Evolutionary conservation across 257 asterid species (phyloP).

Genomic region (Orobanche coerulescens): DNA sequence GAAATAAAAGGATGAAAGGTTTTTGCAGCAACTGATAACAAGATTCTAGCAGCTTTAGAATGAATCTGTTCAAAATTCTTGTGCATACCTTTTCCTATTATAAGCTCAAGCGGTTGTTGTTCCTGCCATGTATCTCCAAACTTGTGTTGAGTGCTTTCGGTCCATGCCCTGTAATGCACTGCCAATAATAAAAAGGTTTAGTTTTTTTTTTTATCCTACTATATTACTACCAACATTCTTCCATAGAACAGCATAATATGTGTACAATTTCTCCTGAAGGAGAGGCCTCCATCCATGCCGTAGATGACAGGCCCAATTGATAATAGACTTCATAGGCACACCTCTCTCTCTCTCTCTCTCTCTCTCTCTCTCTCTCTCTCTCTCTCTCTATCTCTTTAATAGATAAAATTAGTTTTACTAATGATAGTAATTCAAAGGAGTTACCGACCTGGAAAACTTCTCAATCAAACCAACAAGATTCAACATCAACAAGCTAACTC

Average conservation of each 20-base stretch:
- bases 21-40: not conserved
- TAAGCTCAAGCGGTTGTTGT: constrained; percentile 83
- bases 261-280: not conserved
- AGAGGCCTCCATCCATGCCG: not conserved
- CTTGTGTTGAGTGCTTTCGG: constrained; percentile 80
- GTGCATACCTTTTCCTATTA: constrained; percentile 79
- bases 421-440: not conserved
- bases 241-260: not conserved
- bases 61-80: constrained; percentile 1
- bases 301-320: constrained; percentile 10
- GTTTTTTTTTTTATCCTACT: not conserved
- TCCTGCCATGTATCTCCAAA: constrained; percentile 98
- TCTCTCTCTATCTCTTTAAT: not conserved
- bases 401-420: not conserved
- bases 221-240: not conserved
- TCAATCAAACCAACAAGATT: not conserved
- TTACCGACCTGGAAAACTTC: constrained; percentile 10
- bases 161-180: constrained; percentile 97
- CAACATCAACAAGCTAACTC: constrained; percentile 1
- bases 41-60: constrained; percentile 8
- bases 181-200: constrained; percentile 17
- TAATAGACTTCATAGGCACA: not conserved
- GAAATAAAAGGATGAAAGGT: not conserved
- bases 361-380: no score
- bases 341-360: not conserved